phyloP scores from a whole-genome alignment of 176 grass and related monocot genomes.

The Lolium perenne region DNA sequence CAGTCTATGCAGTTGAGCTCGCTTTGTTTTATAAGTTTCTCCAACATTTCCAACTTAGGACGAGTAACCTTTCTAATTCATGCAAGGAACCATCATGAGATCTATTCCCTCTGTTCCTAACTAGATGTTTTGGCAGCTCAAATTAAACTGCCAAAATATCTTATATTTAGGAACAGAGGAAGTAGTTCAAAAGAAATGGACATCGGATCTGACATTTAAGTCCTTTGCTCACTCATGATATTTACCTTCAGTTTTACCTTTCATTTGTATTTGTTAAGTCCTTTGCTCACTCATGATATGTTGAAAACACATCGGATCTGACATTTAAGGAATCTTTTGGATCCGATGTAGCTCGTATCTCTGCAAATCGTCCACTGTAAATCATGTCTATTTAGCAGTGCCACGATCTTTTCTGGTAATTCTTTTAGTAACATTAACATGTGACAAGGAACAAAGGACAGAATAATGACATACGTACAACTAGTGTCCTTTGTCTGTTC shows the following conservation, averaged over 20 bases:
- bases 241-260: conserved; percentile 7
- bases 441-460: conserved; percentile 23
- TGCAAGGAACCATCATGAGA: not conserved
- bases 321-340: conserved; percentile 43
- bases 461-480: conserved; percentile 18
- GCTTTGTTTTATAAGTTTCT: not conserved
- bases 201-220: no score
- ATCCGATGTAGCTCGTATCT: conserved; percentile 10
- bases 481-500: not conserved
- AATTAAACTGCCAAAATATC: no score
- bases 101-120: not conserved
- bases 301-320: conserved; percentile 24
- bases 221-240: no score
- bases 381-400: conserved; percentile 13
- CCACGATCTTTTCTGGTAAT: conserved; percentile 28
- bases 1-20: not conserved
- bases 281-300: conserved; percentile 6
- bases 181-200: not conserved
- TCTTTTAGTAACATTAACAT: conserved; percentile 11
- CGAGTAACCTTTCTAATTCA: conserved; percentile 16
- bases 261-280: not conserved
- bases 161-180: no score
- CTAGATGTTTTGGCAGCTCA: no score
- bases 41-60: not conserved
- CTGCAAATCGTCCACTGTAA: not conserved